phyloP scores from a whole-genome alignment of 2,329 filamentous ascomycete species.

The Sarocladiaceae sp. region DNA sequence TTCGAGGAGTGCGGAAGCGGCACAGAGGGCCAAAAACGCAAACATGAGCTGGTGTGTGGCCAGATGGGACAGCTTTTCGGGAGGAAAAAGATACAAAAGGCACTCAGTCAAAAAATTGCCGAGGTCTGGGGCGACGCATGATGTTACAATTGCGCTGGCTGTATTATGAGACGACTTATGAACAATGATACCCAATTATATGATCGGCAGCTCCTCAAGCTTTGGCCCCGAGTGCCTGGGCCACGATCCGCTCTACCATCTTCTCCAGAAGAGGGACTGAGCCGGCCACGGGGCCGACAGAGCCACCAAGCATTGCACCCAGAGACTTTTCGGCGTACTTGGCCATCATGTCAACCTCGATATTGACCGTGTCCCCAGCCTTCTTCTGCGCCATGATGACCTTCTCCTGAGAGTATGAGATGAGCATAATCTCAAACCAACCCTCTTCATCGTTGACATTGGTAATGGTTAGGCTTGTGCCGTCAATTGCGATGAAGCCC shows the following conservation, averaged over 20 bases:
- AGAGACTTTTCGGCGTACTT: conserved; percentile 92
- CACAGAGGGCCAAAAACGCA: conserved; percentile 49
- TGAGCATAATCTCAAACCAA: conserved; percentile 97
- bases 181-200: conserved; percentile 6
- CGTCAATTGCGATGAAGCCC: conserved; percentile 91
- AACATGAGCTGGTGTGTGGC: conserved; percentile 55
- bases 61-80: conserved; percentile 57
- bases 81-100: conserved; percentile 63
- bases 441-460: conserved; percentile 73
- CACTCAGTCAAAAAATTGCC: conserved; percentile 64
- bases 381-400: conserved; percentile 78
- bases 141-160: conserved; percentile 14
- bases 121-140: conserved; percentile 63
- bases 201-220: conserved; percentile 10
- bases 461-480: conserved; percentile 90
- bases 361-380: conserved; percentile 77
- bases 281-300: conserved; percentile 42
- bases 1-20: conserved; percentile 52
- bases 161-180: background rate
- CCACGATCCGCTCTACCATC: conserved; percentile 70
- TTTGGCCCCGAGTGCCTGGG: conserved; percentile 47
- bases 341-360: conserved; percentile 85
- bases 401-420: conserved; percentile 92
- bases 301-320: conserved; percentile 60
- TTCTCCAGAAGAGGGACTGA: conserved; percentile 60